Evolutionary conservation across 768 basidiomycete species (phyloP).

Genomic region (Tulasnella sp.): DNA sequence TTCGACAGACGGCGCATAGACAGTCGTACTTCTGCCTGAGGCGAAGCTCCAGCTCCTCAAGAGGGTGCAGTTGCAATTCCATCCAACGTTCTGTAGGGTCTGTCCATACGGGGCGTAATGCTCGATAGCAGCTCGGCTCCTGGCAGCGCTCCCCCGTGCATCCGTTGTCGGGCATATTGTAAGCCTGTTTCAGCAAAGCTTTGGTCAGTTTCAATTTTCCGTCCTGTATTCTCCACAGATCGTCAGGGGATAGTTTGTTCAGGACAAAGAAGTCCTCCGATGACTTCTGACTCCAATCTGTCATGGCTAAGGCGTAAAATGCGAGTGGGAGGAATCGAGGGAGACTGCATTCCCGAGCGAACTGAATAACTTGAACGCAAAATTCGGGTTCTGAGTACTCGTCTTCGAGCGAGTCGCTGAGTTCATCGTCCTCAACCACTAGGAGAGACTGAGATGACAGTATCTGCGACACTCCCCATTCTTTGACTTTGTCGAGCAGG

Average conservation of each 20-base stretch:
- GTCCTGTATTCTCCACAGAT: background rate
- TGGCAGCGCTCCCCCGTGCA: background rate
- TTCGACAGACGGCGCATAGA: background rate
- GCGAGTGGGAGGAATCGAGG: background rate
- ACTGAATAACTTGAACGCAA: background rate
- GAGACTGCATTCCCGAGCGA: background rate
- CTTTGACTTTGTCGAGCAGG: background rate
- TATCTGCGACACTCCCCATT: background rate
- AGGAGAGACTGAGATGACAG: background rate
- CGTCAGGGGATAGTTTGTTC: background rate
- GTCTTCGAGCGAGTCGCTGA: background rate
- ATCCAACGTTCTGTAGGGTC: background rate
- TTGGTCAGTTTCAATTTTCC: background rate
- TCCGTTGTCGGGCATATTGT: background rate
- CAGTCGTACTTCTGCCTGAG: background rate
- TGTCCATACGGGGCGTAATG: background rate
- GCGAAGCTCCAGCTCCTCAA: background rate
- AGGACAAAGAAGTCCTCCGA: background rate
- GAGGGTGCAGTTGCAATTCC: background rate
- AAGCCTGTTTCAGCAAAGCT: background rate
- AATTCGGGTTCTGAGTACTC: background rate
- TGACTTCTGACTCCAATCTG: background rate
- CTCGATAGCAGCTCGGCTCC: background rate
- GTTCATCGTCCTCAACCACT: background rate
- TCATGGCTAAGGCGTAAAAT: background rate